Evolutionary conservation across 1,284 basidiomycete genomes (phyloP), one percentile per base, ranked within the genome.

Genomic region (Mrakiaceae sp.): DNA sequence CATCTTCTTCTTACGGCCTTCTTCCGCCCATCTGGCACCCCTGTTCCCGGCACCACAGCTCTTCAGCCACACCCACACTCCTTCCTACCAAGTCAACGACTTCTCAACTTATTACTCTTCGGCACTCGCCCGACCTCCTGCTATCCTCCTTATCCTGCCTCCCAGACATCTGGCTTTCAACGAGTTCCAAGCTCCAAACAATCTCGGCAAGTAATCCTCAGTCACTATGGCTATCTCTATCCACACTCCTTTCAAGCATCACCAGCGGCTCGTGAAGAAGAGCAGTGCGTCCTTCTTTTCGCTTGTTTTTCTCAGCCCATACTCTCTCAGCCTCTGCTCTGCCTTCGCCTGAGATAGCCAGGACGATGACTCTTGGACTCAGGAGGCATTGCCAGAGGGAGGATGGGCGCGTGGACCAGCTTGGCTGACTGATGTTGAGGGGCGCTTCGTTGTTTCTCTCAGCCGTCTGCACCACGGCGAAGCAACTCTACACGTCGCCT

Each of bases 401-500:
- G 27, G 53, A 55, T 7, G 16, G 12, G 16, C 39, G 43, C 5
- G 39, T 5, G 12, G 53, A 40, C 16, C 27, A 10, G 53, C 12
- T 6, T 12, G 47, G 47, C 14, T 9, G 27, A 58, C 12, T 39
- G 47, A 4, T 12, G 11, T 14, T 9, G 43, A 46, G 40, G 46
- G 27, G 27, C 51, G 12, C 42, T 40, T 48, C 27, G 42, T 39
- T 49, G 42, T 14, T 10, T 40, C 39, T 47, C n/a, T 52, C 49
- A 10, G 27, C 51, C n/a, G 44, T 14, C 11, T 27, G 12, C 53
- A 50, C 46, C 50, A 61, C 59, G 50, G 50, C 48, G 14, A 12
- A 52, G 10, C 44, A 39, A 12, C 63, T 58, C 51, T 64, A 64
- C 58, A 58, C 58, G 9, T 64, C 42, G 14, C 63, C 63, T 8